Base-by-base conservation (phyloP, 2,329 filamentous ascomycete species). In the Nemania serpens region DNA sequence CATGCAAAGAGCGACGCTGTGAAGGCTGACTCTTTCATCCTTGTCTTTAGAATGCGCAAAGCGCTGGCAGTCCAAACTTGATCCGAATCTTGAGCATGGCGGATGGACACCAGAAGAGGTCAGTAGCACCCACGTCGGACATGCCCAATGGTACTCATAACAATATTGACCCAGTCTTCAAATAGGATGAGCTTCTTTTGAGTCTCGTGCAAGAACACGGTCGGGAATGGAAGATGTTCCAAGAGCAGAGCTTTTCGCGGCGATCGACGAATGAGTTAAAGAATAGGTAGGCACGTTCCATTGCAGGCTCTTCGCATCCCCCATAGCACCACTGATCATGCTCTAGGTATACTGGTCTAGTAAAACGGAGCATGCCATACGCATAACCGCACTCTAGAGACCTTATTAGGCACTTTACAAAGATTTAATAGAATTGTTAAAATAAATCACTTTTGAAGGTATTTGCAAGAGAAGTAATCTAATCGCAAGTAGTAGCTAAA, bases 51-150 rank as follows among this genome's bases (percentile, higher is more conserved):
- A 80, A 69, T 80, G 78, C 62, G 76, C 78, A n/a, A 80, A 80
- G 63, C 70, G 78, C 45, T 80, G 78, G 78, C 76, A 78, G 46
- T 76, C 78, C 29, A 76, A 74, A 9, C 73, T 80, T 1, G 76
- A 79, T 61, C 78, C 78, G 3, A 70, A 73, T 18, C 67, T 80
- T 51, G 71, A 68, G 68, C 73, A 56, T 61, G 65, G 64, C 25
- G 52, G 51, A 42, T 70, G 68, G 68, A 65, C 66, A 6, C 13
- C 42, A 18, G 62, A 63, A 62, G 68, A 70, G 59, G 68, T 69
- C 12, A 52, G 55, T 45, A 52, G 9, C 37, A 25, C 5, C 15
- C n/a, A 3, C 7, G 17, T 20, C 5, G 7, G 45, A 46, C 3
- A 29, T 29, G 7, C 25, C 25, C 25, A 29, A n/a, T n/a, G n/a